Evolutionary conservation across 768 basidiomycete genomes (phyloP).

Genomic region (Paxillus ammoniavirescens): DNA sequence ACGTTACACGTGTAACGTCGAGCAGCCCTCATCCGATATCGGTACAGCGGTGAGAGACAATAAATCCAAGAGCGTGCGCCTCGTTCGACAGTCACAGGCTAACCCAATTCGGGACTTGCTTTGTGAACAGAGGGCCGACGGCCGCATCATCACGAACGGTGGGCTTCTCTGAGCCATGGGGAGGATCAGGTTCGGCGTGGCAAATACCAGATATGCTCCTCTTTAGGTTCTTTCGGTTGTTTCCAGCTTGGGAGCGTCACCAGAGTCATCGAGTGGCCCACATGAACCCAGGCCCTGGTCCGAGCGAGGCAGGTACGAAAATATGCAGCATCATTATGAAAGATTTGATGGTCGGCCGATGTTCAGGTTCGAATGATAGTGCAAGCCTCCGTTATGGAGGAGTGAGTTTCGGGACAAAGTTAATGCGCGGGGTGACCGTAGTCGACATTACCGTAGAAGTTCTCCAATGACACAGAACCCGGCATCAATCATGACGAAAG

Average conservation of each 20-base stretch:
- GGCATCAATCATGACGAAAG: background rate
- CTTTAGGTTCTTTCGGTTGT: background rate
- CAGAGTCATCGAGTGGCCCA: background rate
- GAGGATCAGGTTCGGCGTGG: background rate
- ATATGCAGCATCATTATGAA: background rate
- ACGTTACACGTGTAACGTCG: conserved; percentile 32
- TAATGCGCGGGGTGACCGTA: background rate
- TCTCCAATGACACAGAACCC: background rate
- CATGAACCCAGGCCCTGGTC: background rate
- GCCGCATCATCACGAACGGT: background rate
- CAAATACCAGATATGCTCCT: background rate
- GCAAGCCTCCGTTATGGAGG: background rate
- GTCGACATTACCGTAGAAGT: background rate
- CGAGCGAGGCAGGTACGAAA: background rate
- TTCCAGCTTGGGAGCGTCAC: background rate
- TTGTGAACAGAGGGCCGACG: background rate
- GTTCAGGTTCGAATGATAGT: background rate
- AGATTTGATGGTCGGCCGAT: background rate
- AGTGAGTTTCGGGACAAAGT: conserved; percentile 6
- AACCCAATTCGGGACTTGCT: background rate
- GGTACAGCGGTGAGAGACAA: conserved; percentile 1
- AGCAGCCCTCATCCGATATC: conserved; percentile 14
- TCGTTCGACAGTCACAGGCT: background rate
- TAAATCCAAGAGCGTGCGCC: background rate
- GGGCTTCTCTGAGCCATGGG: background rate